Base-by-base conservation (phyloP, 129 eudicot species). In the Lactuca sativa region DNA sequence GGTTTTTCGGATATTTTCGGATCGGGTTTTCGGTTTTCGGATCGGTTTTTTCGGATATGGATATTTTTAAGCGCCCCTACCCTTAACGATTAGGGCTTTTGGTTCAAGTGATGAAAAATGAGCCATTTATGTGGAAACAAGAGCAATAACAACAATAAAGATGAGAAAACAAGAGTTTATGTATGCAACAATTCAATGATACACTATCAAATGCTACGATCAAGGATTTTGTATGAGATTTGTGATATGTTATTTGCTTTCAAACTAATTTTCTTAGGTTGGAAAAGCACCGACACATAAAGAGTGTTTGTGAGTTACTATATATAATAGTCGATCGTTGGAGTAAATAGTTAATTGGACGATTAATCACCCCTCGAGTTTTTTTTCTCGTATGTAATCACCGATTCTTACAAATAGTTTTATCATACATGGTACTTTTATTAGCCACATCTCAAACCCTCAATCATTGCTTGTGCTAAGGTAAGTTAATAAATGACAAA, bases 1-100 rank as follows among this genome's bases (percentile, higher is more conserved):
- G 30, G 30, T 25, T 25, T 25, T 25, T 25, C 30, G 30, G 30
- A 25, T 25, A 25, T 25, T 25, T 25, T 25, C 30, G 30, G 2
- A 25, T 25, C 30, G 30, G 2, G 21, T 18, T 25, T 25, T 25
- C 30, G 30, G 30, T 25, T 25, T 25, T 25, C 2, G 30, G 30
- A 25, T 25, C 30, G 30, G 30, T 1, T 25, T 25, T 25, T 25
- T 2, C 30, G 30, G 30, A 25, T 25, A 25, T 2, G 30, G 30
- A 25, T 25, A 25, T 25, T 25, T 25, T 25, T 25, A 25, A 25
- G 30, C 30, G 30, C 30, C 30, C 1, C 30, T 25, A 25, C 30
- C 30, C 30, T 25, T 43, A 41, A 31, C n/a, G 14, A 15, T 31
- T 77, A 66, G 70, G 79, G 43, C 18, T 67, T 67, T 2, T 41